These are phyloP conservation scores for Colletotrichum spaethianum DNA, from an alignment of 2,329 filamentous ascomycete genomes.

Conservation along the genomic window DNA sequence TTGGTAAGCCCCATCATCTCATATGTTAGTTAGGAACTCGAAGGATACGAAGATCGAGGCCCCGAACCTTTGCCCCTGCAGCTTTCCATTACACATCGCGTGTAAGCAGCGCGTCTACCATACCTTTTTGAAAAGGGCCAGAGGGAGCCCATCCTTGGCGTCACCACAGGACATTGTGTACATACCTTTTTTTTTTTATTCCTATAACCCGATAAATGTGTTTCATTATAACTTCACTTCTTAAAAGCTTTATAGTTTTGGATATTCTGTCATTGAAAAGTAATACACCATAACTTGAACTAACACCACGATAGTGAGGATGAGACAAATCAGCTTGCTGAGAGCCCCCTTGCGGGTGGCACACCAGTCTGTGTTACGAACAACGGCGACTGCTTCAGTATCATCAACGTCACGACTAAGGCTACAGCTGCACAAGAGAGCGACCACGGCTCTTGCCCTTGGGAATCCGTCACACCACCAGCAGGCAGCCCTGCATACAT, in stretches of 20 bases:
- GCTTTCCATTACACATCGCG: neutral
- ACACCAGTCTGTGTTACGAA: neutral
- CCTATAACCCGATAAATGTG: neutral
- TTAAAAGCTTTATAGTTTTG: neutral
- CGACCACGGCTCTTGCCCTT: conserved; percentile 2
- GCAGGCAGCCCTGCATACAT: conserved; percentile 35
- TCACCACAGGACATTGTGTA: neutral
- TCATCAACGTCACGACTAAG: neutral
- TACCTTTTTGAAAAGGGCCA: neutral
- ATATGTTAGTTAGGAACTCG: neutral
- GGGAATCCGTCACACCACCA: neutral
- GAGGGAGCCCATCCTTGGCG: neutral
- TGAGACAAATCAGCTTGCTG: conserved; percentile 32
- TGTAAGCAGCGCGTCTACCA: neutral
- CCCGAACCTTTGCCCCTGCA: too few relatives aligned
- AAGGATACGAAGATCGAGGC: too few relatives aligned
- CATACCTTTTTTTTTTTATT: neutral
- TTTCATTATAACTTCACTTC: neutral
- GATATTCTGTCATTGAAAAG: neutral
- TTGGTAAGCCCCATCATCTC: conserved; percentile 8
- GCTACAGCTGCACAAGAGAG: conserved; percentile 20
- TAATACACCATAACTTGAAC: neutral
- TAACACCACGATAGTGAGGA: conserved; percentile 6
- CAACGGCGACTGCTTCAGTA: neutral
- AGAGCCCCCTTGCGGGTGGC: conserved; percentile 21